Base-by-base conservation (phyloP, 2,329 filamentous ascomycete species). In the Colletotrichum chrysophilum region DNA sequence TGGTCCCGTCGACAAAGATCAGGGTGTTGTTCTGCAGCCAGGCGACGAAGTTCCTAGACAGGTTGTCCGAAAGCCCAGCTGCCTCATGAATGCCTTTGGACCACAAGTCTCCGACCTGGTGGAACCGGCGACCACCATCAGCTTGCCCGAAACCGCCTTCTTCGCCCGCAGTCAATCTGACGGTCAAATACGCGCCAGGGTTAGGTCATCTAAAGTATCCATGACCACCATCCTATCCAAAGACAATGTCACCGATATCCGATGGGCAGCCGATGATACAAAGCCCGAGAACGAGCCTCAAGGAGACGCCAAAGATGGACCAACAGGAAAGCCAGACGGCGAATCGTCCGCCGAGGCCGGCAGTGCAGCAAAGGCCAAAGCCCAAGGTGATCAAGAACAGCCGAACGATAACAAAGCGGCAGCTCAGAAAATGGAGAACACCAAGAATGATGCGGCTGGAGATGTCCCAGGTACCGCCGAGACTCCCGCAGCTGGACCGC, bases 81-180 rank as follows among this genome's bases (percentile, higher is more conserved):
- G 68, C 5, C 65, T 75, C 18, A 48, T 32, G 16, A 79, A 79
- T 13, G 72, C 78, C 1, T 83, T 84, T 36, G 73, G 79, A 16
- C 78, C 80, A 7, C 79, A 78, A 10, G 76, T 77, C 21, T 77
- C 78, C 7, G 78, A 76, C 8, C 61, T 71, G 12, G 80, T 80
- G 18, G 82, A 84, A 56, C 81, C 84, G 60, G 81, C 82, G 6
- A 85, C 81, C 2, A 86, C 83, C 1, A 80, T 85, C 56, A 84
- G 78, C 72, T 26, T 82, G 28, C 83, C 84, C 7, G 79, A 76
- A 43, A 81, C 83, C 13, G 80, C 81, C 3, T 84, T 84, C 36
- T 75, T 83, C 8, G 79, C 75, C 14, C 70, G 80, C 9, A 78
- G 78, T 36, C 69, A 76, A 10, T 69, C 65, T 2, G 78, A 82